Evolutionary conservation across 352 stramenopile genomes (phyloP).

Genomic region (Plasmopara halstedii): DNA sequence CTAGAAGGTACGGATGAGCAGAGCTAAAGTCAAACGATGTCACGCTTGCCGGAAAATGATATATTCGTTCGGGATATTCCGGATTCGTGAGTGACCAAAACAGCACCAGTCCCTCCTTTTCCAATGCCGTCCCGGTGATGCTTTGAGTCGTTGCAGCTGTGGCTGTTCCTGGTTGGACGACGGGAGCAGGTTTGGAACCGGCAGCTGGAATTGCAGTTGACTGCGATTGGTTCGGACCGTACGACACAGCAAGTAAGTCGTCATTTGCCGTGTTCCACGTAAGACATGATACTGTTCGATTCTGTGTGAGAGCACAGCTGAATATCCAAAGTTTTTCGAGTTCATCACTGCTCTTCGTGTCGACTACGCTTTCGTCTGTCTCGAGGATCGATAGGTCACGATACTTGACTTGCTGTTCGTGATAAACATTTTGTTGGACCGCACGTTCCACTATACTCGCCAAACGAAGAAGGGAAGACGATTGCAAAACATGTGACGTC

Average conservation of each 20-base stretch:
- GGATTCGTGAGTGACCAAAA: constrained; percentile 93
- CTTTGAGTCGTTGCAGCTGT: neutral
- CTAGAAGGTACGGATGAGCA: constrained; percentile 81
- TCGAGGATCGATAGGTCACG: constrained; percentile 43
- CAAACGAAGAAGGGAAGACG: constrained; percentile 44
- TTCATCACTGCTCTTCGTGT: constrained; percentile 3
- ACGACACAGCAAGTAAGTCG: constrained; percentile 88
- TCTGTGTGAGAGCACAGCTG: constrained; percentile 47
- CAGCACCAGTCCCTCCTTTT: constrained; percentile 75
- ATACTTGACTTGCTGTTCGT: constrained; percentile 77
- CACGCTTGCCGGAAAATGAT: constrained; percentile 62
- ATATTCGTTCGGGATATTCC: constrained; percentile 86
- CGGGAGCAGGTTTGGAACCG: neutral
- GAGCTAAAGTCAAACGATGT: constrained; percentile 88
- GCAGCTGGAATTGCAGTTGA: neutral
- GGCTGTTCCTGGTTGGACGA: neutral
- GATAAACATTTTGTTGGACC: constrained; percentile 86
- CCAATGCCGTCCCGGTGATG: neutral
- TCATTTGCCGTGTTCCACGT: constrained; percentile 84
- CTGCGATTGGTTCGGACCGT: constrained; percentile 24
- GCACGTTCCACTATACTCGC: constrained; percentile 73
- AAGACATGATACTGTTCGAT: constrained; percentile 61
- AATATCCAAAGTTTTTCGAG: constrained; percentile 80
- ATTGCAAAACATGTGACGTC: constrained; percentile 54
- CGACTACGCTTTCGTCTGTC: constrained; percentile 8